Conservation (phyloP, 768 basidiomycete genomes). For the Chalciporus piperatus region DNA sequence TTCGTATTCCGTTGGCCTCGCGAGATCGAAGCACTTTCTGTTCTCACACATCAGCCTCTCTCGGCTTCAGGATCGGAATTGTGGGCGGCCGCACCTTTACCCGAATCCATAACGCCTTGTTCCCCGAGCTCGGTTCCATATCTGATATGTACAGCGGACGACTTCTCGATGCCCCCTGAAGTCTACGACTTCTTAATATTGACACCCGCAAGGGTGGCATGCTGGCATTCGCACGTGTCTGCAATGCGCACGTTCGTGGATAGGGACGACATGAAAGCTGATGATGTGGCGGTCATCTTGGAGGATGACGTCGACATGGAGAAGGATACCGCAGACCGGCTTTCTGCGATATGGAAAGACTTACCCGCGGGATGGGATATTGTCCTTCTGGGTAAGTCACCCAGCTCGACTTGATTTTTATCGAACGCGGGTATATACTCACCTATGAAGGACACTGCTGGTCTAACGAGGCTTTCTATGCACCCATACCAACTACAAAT, state of each 20-base stretch:
- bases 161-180: slow-evolving; percentile 32
- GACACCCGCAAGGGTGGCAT: slow-evolving; percentile 55
- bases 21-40: slow-evolving; percentile 24
- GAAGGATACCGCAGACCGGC: slow-evolving; percentile 44
- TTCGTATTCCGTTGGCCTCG: slow-evolving; percentile 35
- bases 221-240: slow-evolving; percentile 63
- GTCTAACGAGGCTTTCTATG: slow-evolving; percentile 56
- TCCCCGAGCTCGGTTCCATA: slow-evolving; percentile 7
- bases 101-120: neutral
- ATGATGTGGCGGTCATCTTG: slow-evolving; percentile 49
- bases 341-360: slow-evolving; percentile 40
- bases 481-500: slow-evolving; percentile 28
- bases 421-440: too few species aligned
- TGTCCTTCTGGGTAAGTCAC: slow-evolving; percentile 54
- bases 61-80: neutral
- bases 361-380: slow-evolving; percentile 66
- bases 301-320: slow-evolving; percentile 80
- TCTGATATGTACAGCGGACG: slow-evolving; percentile 41
- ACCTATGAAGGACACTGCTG: slow-evolving; percentile 60
- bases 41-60: neutral
- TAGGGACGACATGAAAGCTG: slow-evolving; percentile 23
- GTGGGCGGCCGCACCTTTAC: neutral
- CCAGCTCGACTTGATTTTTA: neutral
- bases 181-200: slow-evolving; percentile 47
- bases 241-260: slow-evolving; percentile 43